Conservation (phyloP, 257 asterid genomes). For the Gynochthodes officinalis region DNA sequence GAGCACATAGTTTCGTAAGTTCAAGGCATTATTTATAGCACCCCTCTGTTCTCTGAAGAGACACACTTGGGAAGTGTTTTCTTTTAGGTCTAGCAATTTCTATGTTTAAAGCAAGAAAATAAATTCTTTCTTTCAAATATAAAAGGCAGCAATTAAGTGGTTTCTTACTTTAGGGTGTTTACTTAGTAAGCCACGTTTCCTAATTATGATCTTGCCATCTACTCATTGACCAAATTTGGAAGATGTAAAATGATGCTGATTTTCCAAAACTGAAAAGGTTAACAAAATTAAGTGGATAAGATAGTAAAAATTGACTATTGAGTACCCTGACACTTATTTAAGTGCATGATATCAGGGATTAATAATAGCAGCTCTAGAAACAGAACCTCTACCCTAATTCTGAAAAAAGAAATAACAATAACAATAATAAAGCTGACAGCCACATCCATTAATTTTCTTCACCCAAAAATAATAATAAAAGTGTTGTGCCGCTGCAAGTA, state of each 20-base stretch:
- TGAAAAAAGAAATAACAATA: too few species aligned
- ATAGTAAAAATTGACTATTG: background rate
- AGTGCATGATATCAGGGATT: background rate
- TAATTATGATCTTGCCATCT: background rate
- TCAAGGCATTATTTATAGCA: background rate
- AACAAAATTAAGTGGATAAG: background rate
- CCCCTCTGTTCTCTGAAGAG: background rate
- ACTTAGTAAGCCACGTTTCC: background rate
- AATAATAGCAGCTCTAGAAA: background rate
- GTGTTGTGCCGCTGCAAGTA: constrained; percentile 3
- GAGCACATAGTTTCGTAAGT: background rate
- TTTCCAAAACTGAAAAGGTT: background rate
- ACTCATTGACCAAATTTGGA: background rate
- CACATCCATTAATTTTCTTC: background rate
- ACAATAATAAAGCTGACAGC: background rate
- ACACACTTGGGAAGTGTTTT: background rate
- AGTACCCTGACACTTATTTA: too few species aligned
- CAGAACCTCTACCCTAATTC: background rate
- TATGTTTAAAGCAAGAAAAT: background rate
- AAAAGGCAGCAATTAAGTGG: background rate
- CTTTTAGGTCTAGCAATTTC: too few species aligned
- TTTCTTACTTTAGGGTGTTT: background rate
- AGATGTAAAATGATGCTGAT: background rate
- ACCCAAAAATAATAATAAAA: too few species aligned
- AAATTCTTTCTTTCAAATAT: background rate